These are phyloP conservation scores for Jacaranda mimosifolia DNA, from an alignment of 257 asterid genomes.

Conservation along the genomic window DNA sequence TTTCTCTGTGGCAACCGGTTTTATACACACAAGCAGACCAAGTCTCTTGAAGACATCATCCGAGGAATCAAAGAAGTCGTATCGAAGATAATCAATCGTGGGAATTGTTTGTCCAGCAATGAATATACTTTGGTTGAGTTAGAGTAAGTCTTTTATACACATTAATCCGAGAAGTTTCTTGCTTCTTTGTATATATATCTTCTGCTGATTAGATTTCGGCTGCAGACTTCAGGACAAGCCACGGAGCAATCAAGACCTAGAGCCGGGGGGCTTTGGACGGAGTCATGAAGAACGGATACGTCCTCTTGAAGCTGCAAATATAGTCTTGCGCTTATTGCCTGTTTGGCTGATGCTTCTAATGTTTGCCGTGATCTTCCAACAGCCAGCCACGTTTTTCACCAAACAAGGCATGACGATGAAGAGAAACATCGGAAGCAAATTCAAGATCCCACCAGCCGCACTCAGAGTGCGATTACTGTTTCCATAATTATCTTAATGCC, in stretches of 20 bases:
- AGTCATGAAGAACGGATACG: conserved; percentile 33
- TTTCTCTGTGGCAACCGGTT: conserved; percentile 65
- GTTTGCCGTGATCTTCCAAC: conserved; percentile 95
- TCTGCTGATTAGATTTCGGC: neutral
- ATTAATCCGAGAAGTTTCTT: neutral
- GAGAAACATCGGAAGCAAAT: conserved; percentile 63
- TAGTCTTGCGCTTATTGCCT: conserved; percentile 68
- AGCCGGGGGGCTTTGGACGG: neutral
- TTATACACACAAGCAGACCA: conserved; percentile 48
- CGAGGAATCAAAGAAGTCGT: conserved; percentile 51
- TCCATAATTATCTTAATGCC: conserved; percentile 88
- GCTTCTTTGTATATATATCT: too few relatives aligned
- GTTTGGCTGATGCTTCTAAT: conserved; percentile 83
- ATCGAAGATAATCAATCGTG: conserved; percentile 46
- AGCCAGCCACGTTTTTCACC: conserved; percentile 93
- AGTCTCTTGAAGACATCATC: conserved; percentile 43
- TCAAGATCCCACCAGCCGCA: conserved; percentile 96
- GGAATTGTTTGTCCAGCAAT: conserved; percentile 33
- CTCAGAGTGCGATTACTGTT: conserved; percentile 91
- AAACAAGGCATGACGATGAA: conserved; percentile 94
- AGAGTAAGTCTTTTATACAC: conserved; percentile 62
- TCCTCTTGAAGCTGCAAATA: conserved; percentile 50
- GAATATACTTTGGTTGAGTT: conserved; percentile 57
- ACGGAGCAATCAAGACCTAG: conserved; percentile 46
- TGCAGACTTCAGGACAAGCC: conserved; percentile 69